phyloP scores from a whole-genome alignment of 305 asterid species.

The Lippia alba region DNA sequence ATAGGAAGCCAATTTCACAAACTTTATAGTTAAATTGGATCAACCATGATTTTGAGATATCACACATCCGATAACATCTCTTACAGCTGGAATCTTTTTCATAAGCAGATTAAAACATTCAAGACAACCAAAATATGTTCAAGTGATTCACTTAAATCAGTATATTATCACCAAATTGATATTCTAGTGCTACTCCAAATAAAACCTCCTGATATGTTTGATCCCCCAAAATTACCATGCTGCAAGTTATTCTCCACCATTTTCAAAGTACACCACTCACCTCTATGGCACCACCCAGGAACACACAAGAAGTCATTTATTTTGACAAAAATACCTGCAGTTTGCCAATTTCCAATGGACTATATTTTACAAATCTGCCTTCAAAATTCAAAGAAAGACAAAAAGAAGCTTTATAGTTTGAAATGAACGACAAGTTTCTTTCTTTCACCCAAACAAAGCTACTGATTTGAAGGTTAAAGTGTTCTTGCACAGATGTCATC shows the following conservation, averaged over 20 bases:
- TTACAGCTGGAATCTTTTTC: background rate
- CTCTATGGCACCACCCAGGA: background rate
- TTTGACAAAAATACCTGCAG: background rate
- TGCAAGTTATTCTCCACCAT: slow-evolving; percentile 1
- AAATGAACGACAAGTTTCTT: background rate
- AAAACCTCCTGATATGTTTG: background rate
- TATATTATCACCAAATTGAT: background rate
- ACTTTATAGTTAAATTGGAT: slow-evolving; percentile 3
- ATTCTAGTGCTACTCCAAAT: background rate
- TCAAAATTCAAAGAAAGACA: background rate
- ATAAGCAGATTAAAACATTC: background rate
- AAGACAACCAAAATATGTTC: slow-evolving; percentile 10
- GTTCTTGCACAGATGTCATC: background rate
- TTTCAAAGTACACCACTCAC: slow-evolving; percentile 2
- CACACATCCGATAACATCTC: background rate
- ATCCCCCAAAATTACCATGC: slow-evolving; percentile 7
- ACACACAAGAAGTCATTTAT: background rate
- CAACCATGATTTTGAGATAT: background rate
- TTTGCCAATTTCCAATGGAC: background rate
- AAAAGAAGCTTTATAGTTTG: background rate
- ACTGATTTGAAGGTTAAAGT: background rate
- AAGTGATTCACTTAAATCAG: background rate
- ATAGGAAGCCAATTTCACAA: background rate
- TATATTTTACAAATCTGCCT: background rate
- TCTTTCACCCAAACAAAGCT: background rate